phyloP scores from a whole-genome alignment of 1,284 basidiomycete genomes.

The Heterobasidion parviporum region DNA sequence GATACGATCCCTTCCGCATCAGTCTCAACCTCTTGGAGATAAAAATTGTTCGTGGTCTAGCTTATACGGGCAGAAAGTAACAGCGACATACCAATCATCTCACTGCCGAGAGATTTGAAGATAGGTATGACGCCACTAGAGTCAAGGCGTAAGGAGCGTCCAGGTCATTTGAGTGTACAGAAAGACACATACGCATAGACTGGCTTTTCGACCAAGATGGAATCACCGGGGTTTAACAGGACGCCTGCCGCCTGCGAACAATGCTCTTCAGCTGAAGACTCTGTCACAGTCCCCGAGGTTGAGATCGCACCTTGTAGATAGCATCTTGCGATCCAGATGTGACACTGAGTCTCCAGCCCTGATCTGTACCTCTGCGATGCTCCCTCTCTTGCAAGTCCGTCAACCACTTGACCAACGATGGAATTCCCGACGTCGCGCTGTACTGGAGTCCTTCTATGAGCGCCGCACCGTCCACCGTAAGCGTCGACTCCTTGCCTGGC shows the following conservation, averaged over 20 bases:
- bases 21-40: constrained; percentile 63
- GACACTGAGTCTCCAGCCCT: constrained; percentile 68
- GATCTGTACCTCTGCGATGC: constrained; percentile 50
- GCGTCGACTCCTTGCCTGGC: constrained; percentile 31
- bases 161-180: constrained; percentile 4
- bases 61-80: background rate
- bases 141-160: background rate
- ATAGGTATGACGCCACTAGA: constrained; percentile 58
- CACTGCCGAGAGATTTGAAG: constrained; percentile 45
- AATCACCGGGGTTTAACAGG: constrained; percentile 75
- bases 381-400: constrained; percentile 50
- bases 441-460: constrained; percentile 71
- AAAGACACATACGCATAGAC: constrained; percentile 63
- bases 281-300: background rate
- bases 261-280: background rate
- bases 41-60: constrained; percentile 1
- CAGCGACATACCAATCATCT: constrained; percentile 51
- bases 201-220: constrained; percentile 80
- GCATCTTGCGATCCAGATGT: constrained; percentile 42
- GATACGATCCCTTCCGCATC: constrained; percentile 75
- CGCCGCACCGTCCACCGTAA: constrained; percentile 47
- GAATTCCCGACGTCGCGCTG: constrained; percentile 67
- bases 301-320: constrained; percentile 58
- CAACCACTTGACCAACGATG: constrained; percentile 55
- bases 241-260: constrained; percentile 38